Conservation (phyloP, 345 rosid species). For the Draba incana region DNA sequence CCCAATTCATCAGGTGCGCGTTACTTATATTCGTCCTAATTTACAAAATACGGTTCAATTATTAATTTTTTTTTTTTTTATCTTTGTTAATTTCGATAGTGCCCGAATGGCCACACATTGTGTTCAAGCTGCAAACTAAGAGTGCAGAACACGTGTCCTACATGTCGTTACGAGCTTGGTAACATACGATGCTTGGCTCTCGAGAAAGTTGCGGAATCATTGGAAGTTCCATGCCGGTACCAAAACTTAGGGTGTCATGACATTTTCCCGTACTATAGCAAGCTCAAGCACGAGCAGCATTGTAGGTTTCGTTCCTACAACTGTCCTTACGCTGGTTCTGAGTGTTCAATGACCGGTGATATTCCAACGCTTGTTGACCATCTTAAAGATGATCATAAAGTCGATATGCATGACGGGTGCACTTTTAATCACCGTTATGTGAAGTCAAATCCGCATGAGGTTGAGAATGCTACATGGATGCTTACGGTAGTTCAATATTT, state of each 20-base stretch:
- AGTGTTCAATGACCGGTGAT: slow-evolving; percentile 82
- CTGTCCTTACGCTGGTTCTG: slow-evolving; percentile 90
- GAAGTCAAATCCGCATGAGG: slow-evolving; percentile 79
- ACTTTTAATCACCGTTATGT: slow-evolving; percentile 90
- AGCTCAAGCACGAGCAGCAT: slow-evolving; percentile 77
- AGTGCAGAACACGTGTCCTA: slow-evolving; percentile 77
- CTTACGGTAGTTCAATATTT: slow-evolving; percentile 62
- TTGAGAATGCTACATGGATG: slow-evolving; percentile 99
- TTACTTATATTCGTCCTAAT: neutral
- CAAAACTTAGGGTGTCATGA: slow-evolving; percentile 73
- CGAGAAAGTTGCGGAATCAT: slow-evolving; percentile 82
- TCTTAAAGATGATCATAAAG: slow-evolving; percentile 87
- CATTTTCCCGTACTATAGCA: slow-evolving; percentile 79
- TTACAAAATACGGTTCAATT: neutral
- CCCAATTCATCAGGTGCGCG: slow-evolving; percentile 78
- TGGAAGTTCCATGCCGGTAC: slow-evolving; percentile 81
- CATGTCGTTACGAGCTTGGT: slow-evolving; percentile 86
- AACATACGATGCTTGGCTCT: slow-evolving; percentile 88
- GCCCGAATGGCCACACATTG: slow-evolving; percentile 88
- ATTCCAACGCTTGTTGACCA: slow-evolving; percentile 69
- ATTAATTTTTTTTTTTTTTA: neutral
- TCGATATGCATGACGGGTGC: slow-evolving; percentile 88
- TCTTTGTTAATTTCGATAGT: slow-evolving; percentile 43
- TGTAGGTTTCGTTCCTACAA: slow-evolving; percentile 73
- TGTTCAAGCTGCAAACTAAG: slow-evolving; percentile 77